Evolutionary conservation across 208 protist genomes (phyloP), one percentile per base, ranked within the genome.

Genomic region (Crithidia fasciculata): DNA sequence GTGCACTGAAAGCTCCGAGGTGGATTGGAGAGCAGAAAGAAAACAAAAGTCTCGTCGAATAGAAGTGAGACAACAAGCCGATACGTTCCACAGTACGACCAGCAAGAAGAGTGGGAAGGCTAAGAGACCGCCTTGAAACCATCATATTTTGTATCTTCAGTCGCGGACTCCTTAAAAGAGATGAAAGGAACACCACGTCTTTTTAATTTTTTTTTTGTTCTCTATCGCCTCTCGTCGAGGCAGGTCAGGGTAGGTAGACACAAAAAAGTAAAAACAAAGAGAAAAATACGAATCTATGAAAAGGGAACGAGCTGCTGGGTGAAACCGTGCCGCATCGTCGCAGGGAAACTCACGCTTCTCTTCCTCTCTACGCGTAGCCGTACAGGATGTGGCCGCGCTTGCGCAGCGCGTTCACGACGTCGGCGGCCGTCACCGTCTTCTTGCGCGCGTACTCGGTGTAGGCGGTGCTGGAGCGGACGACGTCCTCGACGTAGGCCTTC

Each of bases 321-420:
- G 44, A 6, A 10, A 49, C n/a, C n/a, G n/a, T n/a, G n/a, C n/a
- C n/a, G n/a, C n/a, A n/a, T n/a, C n/a, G n/a, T n/a, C n/a, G n/a
- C n/a, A n/a, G n/a, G n/a, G n/a, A n/a, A n/a, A n/a, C n/a, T n/a
- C n/a, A n/a, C n/a, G 6, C 10, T 49, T 49, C 10, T 49, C 10
- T 49, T 49, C 10, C 44, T 49, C 10, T 49, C 10, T 80, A 85
- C 63, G 85, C 91, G 75, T 95, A 97, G 70, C 93, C 92, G 80
- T 97, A 97, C 19, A 97, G 78, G 62, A 93, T 95, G 71, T 92
- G 79, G 64, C 93, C 92, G 59, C 82, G 83, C 80, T 92, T 91
- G 83, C 94, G 94, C 53, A 97, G 82, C 45, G 93, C 88, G 66
- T 92, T 93, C 69, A 96, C 90, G 59, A 97, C 89, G 69, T 96